Conservation (phyloP, 805 yeast species). For the Cyberlindnera euphorbiae region DNA sequence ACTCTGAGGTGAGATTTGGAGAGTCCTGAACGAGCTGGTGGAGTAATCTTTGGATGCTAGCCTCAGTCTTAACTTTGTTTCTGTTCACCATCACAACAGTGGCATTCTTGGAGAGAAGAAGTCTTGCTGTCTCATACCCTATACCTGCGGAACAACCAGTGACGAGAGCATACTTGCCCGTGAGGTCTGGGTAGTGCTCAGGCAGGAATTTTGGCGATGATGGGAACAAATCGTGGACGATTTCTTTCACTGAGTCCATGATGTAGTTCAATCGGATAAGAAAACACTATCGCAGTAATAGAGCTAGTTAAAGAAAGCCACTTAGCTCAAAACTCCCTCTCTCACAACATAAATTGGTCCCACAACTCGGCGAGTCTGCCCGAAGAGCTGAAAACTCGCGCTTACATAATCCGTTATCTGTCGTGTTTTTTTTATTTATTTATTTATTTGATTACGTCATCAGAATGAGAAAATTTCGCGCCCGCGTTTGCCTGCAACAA, state of each 20-base stretch:
- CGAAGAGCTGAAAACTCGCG: too few relatives aligned
- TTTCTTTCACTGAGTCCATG: constrained; percentile 5
- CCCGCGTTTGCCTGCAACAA: too few relatives aligned
- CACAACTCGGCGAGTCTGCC: too few relatives aligned
- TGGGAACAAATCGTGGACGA: constrained; percentile 14
- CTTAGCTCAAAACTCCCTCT: too few relatives aligned
- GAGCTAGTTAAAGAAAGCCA: too few relatives aligned
- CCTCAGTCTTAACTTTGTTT: constrained; percentile 28
- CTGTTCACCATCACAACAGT: constrained; percentile 36
- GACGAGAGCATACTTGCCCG: constrained; percentile 23
- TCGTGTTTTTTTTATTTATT: too few relatives aligned
- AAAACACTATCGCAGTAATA: too few relatives aligned
- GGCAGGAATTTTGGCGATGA: constrained; percentile 25
- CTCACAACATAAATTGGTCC: too few relatives aligned
- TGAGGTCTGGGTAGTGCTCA: constrained; percentile 28
- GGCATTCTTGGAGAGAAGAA: constrained; percentile 30
- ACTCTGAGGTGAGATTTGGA: constrained; percentile 6
- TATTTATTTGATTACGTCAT: too few relatives aligned
- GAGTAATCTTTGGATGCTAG: constrained; percentile 26
- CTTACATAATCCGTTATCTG: too few relatives aligned
- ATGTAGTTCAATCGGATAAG: too few relatives aligned
- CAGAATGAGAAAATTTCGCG: too few relatives aligned
- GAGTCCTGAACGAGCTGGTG: constrained; percentile 19
- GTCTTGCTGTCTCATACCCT: constrained; percentile 30
- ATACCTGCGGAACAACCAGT: constrained; percentile 34